phyloP scores from a whole-genome alignment of 345 rosid genomes.

The Atalantia buxifolia region DNA sequence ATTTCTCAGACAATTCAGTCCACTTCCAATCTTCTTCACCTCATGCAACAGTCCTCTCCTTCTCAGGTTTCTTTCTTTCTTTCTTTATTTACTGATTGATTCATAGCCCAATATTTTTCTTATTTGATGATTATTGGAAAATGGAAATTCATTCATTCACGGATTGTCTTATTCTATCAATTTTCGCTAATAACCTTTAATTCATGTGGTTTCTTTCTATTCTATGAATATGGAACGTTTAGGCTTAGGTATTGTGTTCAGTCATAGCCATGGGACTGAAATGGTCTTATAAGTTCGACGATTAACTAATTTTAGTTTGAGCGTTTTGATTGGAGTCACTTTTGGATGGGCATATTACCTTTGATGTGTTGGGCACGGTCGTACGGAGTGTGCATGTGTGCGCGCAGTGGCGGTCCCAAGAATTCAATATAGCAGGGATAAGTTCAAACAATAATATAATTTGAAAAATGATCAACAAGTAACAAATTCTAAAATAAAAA shows the following conservation, averaged over 20 bases:
- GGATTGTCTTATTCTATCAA: neutral
- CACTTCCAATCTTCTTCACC: slow-evolving; percentile 76
- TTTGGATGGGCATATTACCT: neutral
- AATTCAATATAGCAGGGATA: too few species aligned
- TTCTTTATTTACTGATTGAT: neutral
- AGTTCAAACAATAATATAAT: too few species aligned
- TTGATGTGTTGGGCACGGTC: neutral
- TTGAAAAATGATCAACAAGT: too few species aligned
- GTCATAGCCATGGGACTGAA: neutral
- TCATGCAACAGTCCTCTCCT: slow-evolving; percentile 83
- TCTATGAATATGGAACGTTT: neutral
- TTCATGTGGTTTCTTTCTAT: neutral
- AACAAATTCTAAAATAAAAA: too few species aligned
- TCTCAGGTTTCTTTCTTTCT: slow-evolving; percentile 42
- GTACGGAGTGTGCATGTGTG: neutral
- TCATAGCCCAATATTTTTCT: neutral
- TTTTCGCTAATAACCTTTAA: neutral
- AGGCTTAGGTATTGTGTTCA: neutral
- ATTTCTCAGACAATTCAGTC: slow-evolving; percentile 76
- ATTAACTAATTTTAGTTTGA: neutral
- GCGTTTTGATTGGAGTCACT: neutral
- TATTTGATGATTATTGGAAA: neutral
- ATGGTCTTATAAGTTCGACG: neutral
- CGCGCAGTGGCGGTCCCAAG: too few species aligned
- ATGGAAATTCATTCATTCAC: neutral